These are phyloP conservation scores for Xylaria bambusicola DNA, from an alignment of 495 filamentous ascomycete species.

Conservation along the genomic window DNA sequence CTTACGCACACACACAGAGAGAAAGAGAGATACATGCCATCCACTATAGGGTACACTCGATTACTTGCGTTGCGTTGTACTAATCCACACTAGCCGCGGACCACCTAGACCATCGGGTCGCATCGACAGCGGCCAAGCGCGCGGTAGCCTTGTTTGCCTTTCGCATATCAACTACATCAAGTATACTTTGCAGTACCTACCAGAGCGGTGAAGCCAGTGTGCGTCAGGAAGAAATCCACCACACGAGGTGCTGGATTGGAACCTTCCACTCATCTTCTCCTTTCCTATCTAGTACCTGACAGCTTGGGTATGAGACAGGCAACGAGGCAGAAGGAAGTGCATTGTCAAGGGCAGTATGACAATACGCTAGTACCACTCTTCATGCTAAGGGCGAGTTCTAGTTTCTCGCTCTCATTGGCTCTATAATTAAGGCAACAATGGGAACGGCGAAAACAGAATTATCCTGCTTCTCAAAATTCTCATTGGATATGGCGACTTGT, in stretches of 20 bases:
- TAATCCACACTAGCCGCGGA: neutral
- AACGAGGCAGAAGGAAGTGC: neutral
- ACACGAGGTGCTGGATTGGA: neutral
- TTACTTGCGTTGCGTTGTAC: no score
- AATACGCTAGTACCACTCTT: neutral
- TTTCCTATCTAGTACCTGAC: neutral
- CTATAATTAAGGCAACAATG: conserved; percentile 4
- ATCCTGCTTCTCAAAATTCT: neutral
- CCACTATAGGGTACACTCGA: no score
- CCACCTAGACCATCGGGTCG: conserved; percentile 3
- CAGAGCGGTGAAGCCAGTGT: neutral
- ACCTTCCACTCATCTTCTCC: neutral
- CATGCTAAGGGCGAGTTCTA: neutral
- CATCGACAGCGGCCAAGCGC: conserved; percentile 2
- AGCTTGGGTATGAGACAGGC: neutral
- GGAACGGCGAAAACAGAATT: neutral
- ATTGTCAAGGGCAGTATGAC: neutral
- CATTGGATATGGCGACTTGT: neutral
- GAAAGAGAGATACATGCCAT: no score
- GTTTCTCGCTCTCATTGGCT: neutral
- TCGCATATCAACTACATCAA: neutral
- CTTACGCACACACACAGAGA: no score
- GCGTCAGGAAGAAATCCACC: neutral
- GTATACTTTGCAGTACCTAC: neutral
- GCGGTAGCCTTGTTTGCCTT: conserved; percentile 8